phyloP scores from a whole-genome alignment of 345 rosid genomes.

The Fremontodendron californicum region DNA sequence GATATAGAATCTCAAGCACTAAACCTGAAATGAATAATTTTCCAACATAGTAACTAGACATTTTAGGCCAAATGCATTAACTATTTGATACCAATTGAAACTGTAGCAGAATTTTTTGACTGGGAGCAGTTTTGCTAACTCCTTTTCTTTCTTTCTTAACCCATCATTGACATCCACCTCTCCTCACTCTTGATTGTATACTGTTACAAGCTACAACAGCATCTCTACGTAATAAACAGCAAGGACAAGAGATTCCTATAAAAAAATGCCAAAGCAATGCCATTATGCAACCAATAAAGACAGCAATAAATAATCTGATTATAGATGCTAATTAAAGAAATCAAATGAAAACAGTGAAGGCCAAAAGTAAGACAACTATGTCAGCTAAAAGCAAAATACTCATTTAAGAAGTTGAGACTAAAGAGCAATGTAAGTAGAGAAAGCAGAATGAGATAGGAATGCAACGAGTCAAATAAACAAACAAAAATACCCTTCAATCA shows the following conservation, averaged over 20 bases:
- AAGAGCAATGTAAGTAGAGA: slow-evolving; percentile 1
- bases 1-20: neutral
- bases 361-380: neutral
- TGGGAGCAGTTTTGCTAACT: neutral
- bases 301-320: neutral
- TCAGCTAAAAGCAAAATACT: slow-evolving; percentile 1
- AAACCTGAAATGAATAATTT: neutral
- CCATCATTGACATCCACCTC: neutral
- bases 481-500: slow-evolving; percentile 55
- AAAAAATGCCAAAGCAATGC: neutral
- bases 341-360: neutral
- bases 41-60: neutral
- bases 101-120: neutral
- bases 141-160: neutral
- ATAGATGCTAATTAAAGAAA: neutral
- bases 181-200: neutral
- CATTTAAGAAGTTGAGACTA: neutral
- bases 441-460: neutral
- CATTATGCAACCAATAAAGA: neutral
- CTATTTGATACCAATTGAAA: neutral
- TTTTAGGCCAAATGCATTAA: neutral
- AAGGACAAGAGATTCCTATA: neutral
- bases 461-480: neutral
- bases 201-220: neutral
- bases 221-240: neutral